phyloP scores from a whole-genome alignment of 148 eudicot genomes.

The Amaranthus palmeri region DNA sequence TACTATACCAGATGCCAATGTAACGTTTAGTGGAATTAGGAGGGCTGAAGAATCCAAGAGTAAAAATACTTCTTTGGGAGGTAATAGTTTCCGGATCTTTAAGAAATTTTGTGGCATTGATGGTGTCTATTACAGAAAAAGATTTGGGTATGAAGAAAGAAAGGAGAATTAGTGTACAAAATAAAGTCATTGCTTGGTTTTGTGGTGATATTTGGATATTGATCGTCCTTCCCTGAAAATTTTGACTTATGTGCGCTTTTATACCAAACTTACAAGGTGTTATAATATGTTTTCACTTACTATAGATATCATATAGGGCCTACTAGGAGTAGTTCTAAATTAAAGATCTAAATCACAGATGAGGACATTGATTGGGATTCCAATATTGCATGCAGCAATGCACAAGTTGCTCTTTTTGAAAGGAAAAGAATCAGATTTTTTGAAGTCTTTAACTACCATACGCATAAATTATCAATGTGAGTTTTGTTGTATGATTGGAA shows the following conservation, averaged over 20 bases:
- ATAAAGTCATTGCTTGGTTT: slow-evolving; percentile 6
- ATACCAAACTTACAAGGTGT: neutral
- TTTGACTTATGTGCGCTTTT: neutral
- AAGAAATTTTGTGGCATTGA: slow-evolving; percentile 21
- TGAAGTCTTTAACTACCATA: too few species aligned
- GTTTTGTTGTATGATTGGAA: too few species aligned
- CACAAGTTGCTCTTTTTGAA: too few species aligned
- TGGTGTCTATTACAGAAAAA: slow-evolving; percentile 19
- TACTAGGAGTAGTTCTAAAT: too few species aligned
- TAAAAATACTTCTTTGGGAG: slow-evolving; percentile 25
- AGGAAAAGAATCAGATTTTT: too few species aligned
- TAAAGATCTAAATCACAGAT: too few species aligned
- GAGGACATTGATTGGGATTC: too few species aligned
- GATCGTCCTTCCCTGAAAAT: neutral
- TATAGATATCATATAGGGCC: too few species aligned
- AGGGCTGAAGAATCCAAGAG: slow-evolving; percentile 44
- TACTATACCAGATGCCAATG: slow-evolving; percentile 43
- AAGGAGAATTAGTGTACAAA: neutral
- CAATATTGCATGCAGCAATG: too few species aligned
- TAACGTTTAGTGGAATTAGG: slow-evolving; percentile 23
- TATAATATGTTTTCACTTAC: too few species aligned
- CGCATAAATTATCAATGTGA: too few species aligned
- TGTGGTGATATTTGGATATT: neutral
- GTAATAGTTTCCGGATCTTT: slow-evolving; percentile 32
- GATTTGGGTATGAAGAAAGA: neutral